Evolutionary conservation across 306 rosid species (phyloP), one percentile per base, ranked within the genome.

Genomic region (Cercis canadensis): DNA sequence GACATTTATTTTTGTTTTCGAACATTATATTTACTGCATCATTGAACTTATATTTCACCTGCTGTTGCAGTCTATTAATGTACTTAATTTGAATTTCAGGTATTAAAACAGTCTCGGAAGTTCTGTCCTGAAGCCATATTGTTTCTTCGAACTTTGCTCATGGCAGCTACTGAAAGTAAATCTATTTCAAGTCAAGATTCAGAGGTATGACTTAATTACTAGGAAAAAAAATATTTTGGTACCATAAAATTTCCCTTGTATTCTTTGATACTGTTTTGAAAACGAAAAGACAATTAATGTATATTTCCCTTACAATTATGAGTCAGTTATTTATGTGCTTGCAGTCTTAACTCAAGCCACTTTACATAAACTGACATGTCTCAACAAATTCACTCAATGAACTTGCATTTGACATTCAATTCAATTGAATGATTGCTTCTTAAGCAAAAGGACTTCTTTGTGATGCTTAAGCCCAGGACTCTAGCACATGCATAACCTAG

Each of bases 41-140:
- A 12, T 34, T 66, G 49, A 60, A 65, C 33, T 36, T 51, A 7
- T 11, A 33, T n/a, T n/a, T n/a, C 61, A 65, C 52, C 37, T 11
- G 57, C 16, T 14, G 32, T 43, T 77, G 70, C 65, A 37, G 63
- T 21, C 62, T 66, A 45, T 53, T 82, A 36, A 74, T 75, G 56
- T 41, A 37, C 52, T 68, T 68, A 32, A 55, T 77, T 65, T 65
- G 17, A 69, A 71, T 67, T 73, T 63, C 81, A 90, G 98, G 80
- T 91, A 60, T 84, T 85, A 61, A 84, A 75, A 73, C 95, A 89
- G 82, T 86, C 97, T 21, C 34, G 21, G 70, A 94, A 94, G 86
- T 89, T 90, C 82, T 94, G 85, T 80, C 96, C 97, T 1, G 98
- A 94, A 78, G 85, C 92, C 64, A 80, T 94, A 69, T 50, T 59